These are phyloP conservation scores for Helicocarpus griseus DNA, from an alignment of 2,329 filamentous ascomycete species.

Conservation along the genomic window DNA sequence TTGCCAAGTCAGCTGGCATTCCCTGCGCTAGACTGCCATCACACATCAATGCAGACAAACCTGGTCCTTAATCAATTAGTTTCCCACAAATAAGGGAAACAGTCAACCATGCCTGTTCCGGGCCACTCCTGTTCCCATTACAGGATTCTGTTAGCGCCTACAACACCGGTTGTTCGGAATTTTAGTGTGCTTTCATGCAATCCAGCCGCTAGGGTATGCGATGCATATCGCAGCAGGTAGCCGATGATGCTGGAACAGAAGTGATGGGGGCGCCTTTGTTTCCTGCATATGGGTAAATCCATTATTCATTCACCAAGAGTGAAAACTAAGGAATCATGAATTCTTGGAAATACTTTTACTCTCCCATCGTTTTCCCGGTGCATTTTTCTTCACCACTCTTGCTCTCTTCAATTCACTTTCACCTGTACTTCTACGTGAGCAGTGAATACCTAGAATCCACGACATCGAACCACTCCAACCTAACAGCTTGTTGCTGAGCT, in stretches of 20 bases:
- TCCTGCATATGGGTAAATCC: background rate
- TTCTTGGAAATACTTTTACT: background rate
- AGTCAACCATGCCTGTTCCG: background rate
- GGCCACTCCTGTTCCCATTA: background rate
- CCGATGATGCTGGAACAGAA: background rate
- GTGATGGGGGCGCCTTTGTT: background rate
- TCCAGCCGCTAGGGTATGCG: background rate
- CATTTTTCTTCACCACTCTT: background rate
- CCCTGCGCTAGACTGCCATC: no score
- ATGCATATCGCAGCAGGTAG: background rate
- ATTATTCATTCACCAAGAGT: no score
- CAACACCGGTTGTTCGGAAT: background rate
- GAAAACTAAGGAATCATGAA: background rate
- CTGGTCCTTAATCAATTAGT: background rate
- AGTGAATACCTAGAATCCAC: background rate
- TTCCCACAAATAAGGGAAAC: background rate
- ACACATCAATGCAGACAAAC: background rate
- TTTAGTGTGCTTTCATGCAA: background rate
- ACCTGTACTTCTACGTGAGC: background rate
- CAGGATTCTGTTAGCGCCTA: background rate
- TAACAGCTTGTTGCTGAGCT: background rate
- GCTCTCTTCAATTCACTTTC: no score
- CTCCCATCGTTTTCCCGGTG: background rate
- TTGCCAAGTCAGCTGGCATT: no score
- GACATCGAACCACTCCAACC: background rate